Percentiles rank a stretch among this genome's conserved stretches.
phyloP scores from a whole-genome alignment of 495 filamentous ascomycete genomes.

The Xylaria nigripes region DNA sequence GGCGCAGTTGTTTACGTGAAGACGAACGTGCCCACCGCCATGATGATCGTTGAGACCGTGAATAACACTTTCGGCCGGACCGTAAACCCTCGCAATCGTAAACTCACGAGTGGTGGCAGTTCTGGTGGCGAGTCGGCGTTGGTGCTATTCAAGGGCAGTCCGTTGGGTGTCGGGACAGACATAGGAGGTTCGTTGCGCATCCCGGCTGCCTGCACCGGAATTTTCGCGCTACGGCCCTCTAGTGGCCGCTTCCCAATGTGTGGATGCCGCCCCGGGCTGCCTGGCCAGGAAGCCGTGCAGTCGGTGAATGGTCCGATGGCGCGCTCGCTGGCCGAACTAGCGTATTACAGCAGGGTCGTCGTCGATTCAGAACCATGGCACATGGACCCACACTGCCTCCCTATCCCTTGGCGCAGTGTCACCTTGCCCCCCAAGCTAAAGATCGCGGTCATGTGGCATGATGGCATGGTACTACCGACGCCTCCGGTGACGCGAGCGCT shows the following conservation, averaged over 20 bases:
- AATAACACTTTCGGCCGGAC: conserved; percentile 75
- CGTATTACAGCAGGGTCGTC: conserved; percentile 62
- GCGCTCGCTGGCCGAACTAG: conserved; percentile 66
- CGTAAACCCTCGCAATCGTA: conserved; percentile 64
- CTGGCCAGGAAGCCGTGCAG: conserved; percentile 76
- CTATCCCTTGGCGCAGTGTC: conserved; percentile 62
- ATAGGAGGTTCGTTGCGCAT: conserved; percentile 78
- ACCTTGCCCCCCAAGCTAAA: conserved; percentile 47
- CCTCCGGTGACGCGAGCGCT: conserved; percentile 74
- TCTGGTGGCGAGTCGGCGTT: conserved; percentile 78
- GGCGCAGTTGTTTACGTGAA: conserved; percentile 87
- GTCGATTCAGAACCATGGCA: conserved; percentile 75
- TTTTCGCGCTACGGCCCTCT: conserved; percentile 74
- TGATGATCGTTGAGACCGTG: conserved; percentile 74
- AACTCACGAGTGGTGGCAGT: conserved; percentile 77
- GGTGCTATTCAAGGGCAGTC: conserved; percentile 58
- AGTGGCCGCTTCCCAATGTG: conserved; percentile 76
- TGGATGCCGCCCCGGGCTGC: conserved; percentile 71
- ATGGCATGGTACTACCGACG: conserved; percentile 70
- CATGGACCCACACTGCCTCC: conserved; percentile 70
- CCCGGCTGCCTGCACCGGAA: conserved; percentile 81
- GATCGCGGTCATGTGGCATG: conserved; percentile 63
- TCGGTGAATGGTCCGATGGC: conserved; percentile 83
- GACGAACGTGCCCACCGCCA: conserved; percentile 75
- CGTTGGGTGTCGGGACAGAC: conserved; percentile 80